A percentile compares a stretch with the other conserved stretches of the same genome.
Conservation (phyloP, 768 basidiomycete genomes). For the Russula griseocarnosa region DNA sequence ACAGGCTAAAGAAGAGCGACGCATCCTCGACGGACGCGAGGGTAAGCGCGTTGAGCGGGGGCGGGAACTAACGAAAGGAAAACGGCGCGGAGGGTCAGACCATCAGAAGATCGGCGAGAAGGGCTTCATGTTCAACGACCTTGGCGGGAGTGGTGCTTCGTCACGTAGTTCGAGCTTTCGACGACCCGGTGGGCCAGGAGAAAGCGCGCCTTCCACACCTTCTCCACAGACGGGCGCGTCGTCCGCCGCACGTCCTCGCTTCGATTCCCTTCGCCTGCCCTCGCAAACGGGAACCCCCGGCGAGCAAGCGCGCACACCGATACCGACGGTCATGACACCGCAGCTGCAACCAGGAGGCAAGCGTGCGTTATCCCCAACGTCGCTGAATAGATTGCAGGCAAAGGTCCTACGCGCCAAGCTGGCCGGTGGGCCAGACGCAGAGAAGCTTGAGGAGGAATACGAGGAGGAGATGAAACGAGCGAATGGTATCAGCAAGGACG, state of each 20-base stretch:
- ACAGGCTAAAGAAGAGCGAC: conserved; percentile 83
- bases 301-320: conserved; percentile 69
- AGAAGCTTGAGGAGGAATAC: conserved; percentile 78
- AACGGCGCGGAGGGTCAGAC: conserved; percentile 31
- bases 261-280: conserved; percentile 59
- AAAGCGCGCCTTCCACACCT: conserved; percentile 60
- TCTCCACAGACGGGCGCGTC: conserved; percentile 36
- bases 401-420: conserved; percentile 89
- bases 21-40: conserved; percentile 79
- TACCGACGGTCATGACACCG: conserved; percentile 89
- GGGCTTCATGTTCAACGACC: conserved; percentile 66
- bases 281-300: conserved; percentile 59
- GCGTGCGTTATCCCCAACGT: conserved; percentile 65
- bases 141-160: conserved; percentile 57
- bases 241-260: conserved; percentile 44
- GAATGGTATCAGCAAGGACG: conserved; percentile 37
- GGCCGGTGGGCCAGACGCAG: conserved; percentile 74
- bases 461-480: conserved; percentile 54
- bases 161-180: conserved; percentile 86
- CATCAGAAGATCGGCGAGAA: conserved; percentile 43
- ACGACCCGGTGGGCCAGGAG: conserved; percentile 63
- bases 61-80: conserved; percentile 39
- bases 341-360: conserved; percentile 40
- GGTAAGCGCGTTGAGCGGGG: conserved; percentile 44
- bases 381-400: conserved; percentile 89